Conservation (phyloP, 1,284 basidiomycete species). For the Cryptococcus maquisensis region DNA sequence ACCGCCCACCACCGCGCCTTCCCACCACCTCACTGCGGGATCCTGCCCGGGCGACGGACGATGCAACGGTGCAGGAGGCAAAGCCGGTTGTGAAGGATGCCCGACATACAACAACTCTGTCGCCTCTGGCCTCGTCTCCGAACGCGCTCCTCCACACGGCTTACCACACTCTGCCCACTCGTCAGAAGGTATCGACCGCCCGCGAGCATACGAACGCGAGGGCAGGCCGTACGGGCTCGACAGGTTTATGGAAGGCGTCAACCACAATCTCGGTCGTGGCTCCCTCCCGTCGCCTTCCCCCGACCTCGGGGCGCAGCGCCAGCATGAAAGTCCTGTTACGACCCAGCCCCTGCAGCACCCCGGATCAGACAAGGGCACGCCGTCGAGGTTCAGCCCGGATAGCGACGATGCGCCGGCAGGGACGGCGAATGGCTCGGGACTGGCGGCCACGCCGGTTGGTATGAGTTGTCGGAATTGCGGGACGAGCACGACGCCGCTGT, state of each 20-base stretch:
- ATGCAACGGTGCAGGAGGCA: constrained; percentile 91
- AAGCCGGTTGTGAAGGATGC: constrained; percentile 83
- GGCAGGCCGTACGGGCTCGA: constrained; percentile 21
- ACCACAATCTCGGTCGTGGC: constrained; percentile 14
- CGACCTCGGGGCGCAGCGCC: neutral
- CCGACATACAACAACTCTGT: constrained; percentile 84
- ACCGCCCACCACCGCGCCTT: constrained; percentile 17
- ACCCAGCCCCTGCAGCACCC: constrained; percentile 12
- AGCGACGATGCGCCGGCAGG: constrained; percentile 11
- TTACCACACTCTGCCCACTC: constrained; percentile 9
- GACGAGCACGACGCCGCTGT: constrained; percentile 88
- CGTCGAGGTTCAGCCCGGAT: constrained; percentile 16
- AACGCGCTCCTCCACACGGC: neutral
- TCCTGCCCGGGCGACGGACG: constrained; percentile 93
- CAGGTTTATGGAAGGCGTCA: constrained; percentile 14
- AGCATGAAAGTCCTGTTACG: neutral
- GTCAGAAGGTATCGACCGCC: constrained; percentile 43
- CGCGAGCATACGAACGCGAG: constrained; percentile 7
- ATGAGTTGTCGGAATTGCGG: constrained; percentile 89
- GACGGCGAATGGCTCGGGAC: constrained; percentile 26
- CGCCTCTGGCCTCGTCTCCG: constrained; percentile 12
- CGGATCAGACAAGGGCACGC: constrained; percentile 11
- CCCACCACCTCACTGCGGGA: constrained; percentile 49
- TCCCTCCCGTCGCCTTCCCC: neutral
- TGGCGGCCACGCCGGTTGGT: constrained; percentile 59